phyloP scores from a whole-genome alignment of 129 eudicot genomes.

The Kitagawia praeruptora region DNA sequence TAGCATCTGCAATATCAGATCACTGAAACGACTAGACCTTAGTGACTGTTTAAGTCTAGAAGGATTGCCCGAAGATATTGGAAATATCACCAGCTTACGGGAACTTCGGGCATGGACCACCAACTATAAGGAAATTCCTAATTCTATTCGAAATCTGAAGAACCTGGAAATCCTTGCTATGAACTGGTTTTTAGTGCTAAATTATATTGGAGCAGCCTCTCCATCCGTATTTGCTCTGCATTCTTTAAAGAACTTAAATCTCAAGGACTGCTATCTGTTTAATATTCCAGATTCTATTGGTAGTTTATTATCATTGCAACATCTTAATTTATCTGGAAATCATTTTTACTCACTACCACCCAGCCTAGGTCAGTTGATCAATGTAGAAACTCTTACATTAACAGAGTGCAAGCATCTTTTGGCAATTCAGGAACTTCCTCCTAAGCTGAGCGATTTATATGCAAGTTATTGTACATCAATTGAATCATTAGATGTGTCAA shows the following conservation, averaged over 20 bases:
- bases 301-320: background rate
- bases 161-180: background rate
- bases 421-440: background rate
- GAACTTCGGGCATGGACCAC: background rate
- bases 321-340: background rate
- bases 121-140: background rate
- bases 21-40: conserved; percentile 2
- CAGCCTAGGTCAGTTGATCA: background rate
- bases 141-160: background rate
- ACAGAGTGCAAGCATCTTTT: background rate
- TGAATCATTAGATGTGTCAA: background rate
- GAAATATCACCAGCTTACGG: too few relatives aligned
- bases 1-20: background rate
- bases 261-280: too few relatives aligned
- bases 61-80: background rate
- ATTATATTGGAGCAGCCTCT: background rate
- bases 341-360: background rate
- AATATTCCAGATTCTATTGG: background rate
- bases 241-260: too few relatives aligned
- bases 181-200: too few relatives aligned
- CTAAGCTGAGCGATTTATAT: background rate
- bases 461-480: background rate
- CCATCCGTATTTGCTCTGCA: too few relatives aligned
- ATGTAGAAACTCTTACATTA: background rate
- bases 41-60: background rate